These are phyloP conservation scores for Paramecium caudatum DNA, from an alignment of 73 alveolate genomes.

Conservation along the genomic window DNA sequence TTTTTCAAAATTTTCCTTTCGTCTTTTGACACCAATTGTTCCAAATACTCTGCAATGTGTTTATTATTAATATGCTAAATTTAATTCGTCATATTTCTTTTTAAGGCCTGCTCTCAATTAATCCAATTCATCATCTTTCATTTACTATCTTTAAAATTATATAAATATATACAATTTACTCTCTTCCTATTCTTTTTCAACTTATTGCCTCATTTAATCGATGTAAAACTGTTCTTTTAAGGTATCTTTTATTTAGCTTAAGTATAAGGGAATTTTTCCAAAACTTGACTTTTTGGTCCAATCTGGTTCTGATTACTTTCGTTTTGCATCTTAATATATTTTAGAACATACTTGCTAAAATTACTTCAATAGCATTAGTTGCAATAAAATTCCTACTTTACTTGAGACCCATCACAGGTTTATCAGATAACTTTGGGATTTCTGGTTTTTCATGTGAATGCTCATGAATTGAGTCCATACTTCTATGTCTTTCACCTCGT, in stretches of 20 bases:
- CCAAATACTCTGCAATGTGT: constrained; percentile 82
- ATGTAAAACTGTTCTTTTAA: constrained; percentile 80
- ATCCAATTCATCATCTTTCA: constrained; percentile 79
- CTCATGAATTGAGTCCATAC: background rate
- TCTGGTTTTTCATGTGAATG: constrained; percentile 31
- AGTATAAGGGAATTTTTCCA: constrained; percentile 82
- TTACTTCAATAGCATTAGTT: constrained; percentile 82
- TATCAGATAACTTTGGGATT: constrained; percentile 77
- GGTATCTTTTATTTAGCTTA: constrained; percentile 77
- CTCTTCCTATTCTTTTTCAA: constrained; percentile 68
- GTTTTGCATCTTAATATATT: constrained; percentile 76
- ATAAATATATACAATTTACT: background rate
- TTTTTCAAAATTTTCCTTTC: constrained; percentile 50
- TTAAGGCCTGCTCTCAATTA: constrained; percentile 79
- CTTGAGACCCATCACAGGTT: constrained; percentile 80
- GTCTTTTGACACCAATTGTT: constrained; percentile 78
- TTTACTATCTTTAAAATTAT: constrained; percentile 10
- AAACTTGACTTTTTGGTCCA: constrained; percentile 78
- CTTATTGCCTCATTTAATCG: constrained; percentile 76
- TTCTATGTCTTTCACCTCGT: constrained; percentile 2
- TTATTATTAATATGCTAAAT: constrained; percentile 74
- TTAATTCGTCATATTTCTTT: constrained; percentile 79
- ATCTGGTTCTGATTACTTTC: constrained; percentile 41
- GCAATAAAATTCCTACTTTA: constrained; percentile 80
- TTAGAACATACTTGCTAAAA: constrained; percentile 53